Evolutionary conservation across 352 stramenopile species (phyloP).

Genomic region (Pythium rhizo-oryzae): DNA sequence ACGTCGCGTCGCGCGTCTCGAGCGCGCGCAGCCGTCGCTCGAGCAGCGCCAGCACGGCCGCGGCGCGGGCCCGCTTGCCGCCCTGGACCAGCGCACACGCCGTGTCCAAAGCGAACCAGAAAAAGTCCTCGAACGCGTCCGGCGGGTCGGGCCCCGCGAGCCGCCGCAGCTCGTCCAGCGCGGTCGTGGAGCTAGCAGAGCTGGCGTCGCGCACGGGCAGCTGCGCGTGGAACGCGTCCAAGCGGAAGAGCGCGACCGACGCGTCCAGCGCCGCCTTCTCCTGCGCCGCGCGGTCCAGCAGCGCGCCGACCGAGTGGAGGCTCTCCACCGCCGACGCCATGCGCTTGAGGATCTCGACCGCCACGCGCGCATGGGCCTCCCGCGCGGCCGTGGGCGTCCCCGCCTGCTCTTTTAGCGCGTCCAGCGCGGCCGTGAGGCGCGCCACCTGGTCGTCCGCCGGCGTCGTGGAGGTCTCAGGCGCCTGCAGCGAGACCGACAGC

Average conservation of each 20-base stretch:
- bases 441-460: too few relatives aligned
- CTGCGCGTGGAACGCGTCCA: not conserved
- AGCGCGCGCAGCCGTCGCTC: not conserved
- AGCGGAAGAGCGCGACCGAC: not conserved
- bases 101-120: not conserved
- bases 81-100: not conserved
- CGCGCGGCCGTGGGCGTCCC: not conserved
- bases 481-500: too few relatives aligned
- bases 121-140: not conserved
- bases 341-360: not conserved
- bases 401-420: not conserved
- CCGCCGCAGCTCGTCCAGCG: not conserved
- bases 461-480: too few relatives aligned
- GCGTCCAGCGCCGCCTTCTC: slow-evolving; percentile 7
- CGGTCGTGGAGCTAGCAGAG: not conserved
- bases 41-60: not conserved
- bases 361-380: not conserved
- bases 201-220: not conserved
- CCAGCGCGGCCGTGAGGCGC: too few relatives aligned
- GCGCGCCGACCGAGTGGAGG: not conserved
- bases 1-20: not conserved
- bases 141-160: not conserved
- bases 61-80: not conserved
- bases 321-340: not conserved
- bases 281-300: not conserved